Evolutionary conservation across 2,329 filamentous ascomycete species (phyloP), one percentile per base, ranked within the genome.

Genomic region (Colletotrichum truncatum): DNA sequence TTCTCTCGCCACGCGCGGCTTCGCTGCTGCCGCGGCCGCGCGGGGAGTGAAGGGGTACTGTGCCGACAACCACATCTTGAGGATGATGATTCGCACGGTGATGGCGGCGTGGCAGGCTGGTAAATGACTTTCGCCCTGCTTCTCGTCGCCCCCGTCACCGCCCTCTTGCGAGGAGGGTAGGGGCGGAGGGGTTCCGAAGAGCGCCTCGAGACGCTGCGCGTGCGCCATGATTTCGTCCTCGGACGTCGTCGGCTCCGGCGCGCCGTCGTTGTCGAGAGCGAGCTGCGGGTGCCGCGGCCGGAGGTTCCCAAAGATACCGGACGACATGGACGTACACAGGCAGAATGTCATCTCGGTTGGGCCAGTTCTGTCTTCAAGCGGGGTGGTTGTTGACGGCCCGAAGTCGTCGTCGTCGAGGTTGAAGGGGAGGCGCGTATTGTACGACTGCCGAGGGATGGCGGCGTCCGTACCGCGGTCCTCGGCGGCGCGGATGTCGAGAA

Each of bases 401-500:
- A 86, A 81, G 65, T 83, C 82, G 3, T 73, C 77, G 70, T 89
- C 87, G 72, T 88, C 82, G 39, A 89, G 72, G 59, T 87, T 86
- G 11, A 81, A 77, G 0, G 86, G 85, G 6, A 82, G 71, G 3
- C 74, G 75, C 1, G 84, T 85, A 68, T 85, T 81, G 67, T 81
- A 84, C 11, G 73, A 74, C n/a, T 77, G 73, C 5, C 73, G 71
- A 8, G 79, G 73, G 6, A 85, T 76, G n/a, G 80, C 75, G 10
- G 80, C 75, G 14, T 76, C 80, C 2, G 81, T 79, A 10, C 87
- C 87, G 4, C 85, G 81, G 52, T 87, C 81, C 69, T 88, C 85
- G 6, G 85, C 81, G 1, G 82, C 81, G 7, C 84, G 82, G 26
- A 83, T 78, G 67, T 91, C 89, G 2, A 90, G 79, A n/a, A 88